phyloP scores from a whole-genome alignment of 2,329 filamentous ascomycete genomes.

The Colletotrichum kahawae region DNA sequence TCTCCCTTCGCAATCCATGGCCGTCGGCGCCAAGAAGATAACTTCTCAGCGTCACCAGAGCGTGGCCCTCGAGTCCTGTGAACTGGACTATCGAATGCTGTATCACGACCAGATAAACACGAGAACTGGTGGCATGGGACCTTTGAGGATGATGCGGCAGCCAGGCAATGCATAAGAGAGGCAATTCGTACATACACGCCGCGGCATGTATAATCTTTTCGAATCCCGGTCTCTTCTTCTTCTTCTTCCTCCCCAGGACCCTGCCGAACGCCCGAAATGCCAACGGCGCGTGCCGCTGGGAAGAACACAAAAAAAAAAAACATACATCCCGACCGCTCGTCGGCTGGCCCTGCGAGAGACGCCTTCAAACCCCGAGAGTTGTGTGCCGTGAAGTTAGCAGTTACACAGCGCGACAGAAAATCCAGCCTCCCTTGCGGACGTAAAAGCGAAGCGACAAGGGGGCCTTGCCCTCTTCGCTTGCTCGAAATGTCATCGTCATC shows the following conservation, averaged over 20 bases:
- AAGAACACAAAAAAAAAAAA: neutral
- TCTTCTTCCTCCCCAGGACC: neutral
- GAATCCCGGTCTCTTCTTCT: neutral
- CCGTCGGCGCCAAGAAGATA: neutral
- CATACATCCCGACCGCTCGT: neutral
- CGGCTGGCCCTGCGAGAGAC: neutral
- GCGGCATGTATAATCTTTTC: neutral
- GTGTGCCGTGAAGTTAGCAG: neutral
- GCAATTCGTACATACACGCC: neutral
- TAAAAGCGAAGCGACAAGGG: neutral
- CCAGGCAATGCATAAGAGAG: neutral
- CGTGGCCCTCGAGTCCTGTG: neutral
- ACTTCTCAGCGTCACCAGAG: neutral
- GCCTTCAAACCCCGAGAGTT: neutral
- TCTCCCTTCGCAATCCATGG: neutral
- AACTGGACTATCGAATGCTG: constrained; percentile 18
- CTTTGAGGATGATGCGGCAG: neutral
- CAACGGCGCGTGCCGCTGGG: neutral
- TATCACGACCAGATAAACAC: constrained; percentile 9
- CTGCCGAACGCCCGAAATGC: neutral
- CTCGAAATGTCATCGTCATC: constrained; percentile 15
- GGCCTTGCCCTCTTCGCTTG: neutral
- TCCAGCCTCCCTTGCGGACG: constrained; percentile 1
- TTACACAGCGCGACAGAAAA: neutral
- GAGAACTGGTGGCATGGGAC: neutral